These are phyloP conservation scores for Fomes fomentarius DNA, from an alignment of 1,284 basidiomycete genomes.

Conservation along the genomic window DNA sequence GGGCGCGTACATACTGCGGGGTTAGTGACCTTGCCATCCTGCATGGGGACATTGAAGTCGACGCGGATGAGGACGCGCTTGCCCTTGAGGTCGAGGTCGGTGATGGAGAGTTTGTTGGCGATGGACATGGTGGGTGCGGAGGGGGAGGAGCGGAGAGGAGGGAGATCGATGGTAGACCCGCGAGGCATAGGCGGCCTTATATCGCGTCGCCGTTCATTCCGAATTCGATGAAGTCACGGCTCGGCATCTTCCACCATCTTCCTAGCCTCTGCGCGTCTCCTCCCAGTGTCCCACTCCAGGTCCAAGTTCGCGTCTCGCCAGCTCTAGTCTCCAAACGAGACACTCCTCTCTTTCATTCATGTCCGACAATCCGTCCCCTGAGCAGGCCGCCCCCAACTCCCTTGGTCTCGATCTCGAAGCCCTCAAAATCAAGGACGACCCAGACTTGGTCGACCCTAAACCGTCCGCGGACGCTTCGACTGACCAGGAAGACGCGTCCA, in stretches of 20 bases:
- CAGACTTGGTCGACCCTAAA: conserved; percentile 17
- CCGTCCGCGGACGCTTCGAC: conserved; percentile 10
- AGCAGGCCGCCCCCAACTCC: conserved; percentile 49
- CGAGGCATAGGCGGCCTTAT: conserved; percentile 21
- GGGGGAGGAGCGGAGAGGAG: background rate
- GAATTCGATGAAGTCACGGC: conserved; percentile 26
- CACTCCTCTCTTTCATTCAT: conserved; percentile 11
- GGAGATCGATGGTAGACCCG: conserved; percentile 20
- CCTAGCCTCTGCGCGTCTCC: conserved; percentile 9
- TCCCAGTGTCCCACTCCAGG: conserved; percentile 4
- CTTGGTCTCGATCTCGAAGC: conserved; percentile 69
- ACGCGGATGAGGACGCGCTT: conserved; percentile 96
- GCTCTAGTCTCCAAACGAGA: conserved; percentile 7
- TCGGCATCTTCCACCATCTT: conserved; percentile 21
- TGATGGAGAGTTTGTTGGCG: conserved; percentile 92
- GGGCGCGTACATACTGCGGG: conserved; percentile 71
- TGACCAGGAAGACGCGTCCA: conserved; percentile 2
- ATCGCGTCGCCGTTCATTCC: conserved; percentile 21
- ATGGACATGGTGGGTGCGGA: conserved; percentile 78
- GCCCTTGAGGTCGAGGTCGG: conserved; percentile 87
- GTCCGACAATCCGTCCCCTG: conserved; percentile 22
- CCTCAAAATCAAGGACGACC: conserved; percentile 37
- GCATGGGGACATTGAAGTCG: conserved; percentile 98
- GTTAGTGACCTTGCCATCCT: conserved; percentile 92
- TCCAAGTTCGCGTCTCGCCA: conserved; percentile 26